Evolutionary conservation across 2,329 filamentous ascomycete genomes (phyloP).

Genomic region (Nannizziopsis arthrosporioides): DNA sequence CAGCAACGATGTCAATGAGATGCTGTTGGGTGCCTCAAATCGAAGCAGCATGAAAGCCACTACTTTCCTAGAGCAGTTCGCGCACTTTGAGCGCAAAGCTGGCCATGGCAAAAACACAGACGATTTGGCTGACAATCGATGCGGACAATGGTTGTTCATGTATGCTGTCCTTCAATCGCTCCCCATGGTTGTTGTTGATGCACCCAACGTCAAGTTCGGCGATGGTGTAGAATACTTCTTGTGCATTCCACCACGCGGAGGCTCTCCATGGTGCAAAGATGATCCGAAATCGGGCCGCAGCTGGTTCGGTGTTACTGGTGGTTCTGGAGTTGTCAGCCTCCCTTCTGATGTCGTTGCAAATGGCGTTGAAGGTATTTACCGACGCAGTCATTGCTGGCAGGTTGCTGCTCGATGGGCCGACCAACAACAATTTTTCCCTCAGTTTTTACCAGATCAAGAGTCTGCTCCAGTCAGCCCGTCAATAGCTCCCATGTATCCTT

Average conservation of each 20-base stretch:
- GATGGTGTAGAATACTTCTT: conserved; percentile 41
- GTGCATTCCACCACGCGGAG: conserved; percentile 39
- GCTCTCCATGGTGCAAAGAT: conserved; percentile 39
- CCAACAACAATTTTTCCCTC: conserved; percentile 26
- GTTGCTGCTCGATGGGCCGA: conserved; percentile 51
- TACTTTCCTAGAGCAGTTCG: conserved; percentile 38
- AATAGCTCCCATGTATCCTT: background rate
- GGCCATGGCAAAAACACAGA: conserved; percentile 35
- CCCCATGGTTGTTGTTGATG: conserved; percentile 40
- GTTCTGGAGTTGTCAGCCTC: conserved; percentile 48
- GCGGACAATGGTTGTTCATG: conserved; percentile 42
- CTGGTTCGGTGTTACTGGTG: conserved; percentile 49
- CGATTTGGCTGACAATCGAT: conserved; percentile 37
- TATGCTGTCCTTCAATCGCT: conserved; percentile 41
- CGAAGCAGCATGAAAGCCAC: conserved; percentile 50
- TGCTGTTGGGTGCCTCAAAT: conserved; percentile 75
- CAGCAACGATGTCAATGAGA: conserved; percentile 61
- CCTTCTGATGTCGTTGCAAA: conserved; percentile 55
- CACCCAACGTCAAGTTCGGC: conserved; percentile 34
- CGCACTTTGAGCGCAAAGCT: conserved; percentile 37
- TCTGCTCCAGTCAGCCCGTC: background rate
- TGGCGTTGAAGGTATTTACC: conserved; percentile 56
- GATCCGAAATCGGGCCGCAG: conserved; percentile 34
- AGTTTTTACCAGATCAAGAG: conserved; percentile 20
- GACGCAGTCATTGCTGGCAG: conserved; percentile 58